Percentiles rank a stretch among this genome's conserved stretches.
Evolutionary conservation across 208 protist species (phyloP).

Genomic region (Leishmania amazonensis): DNA sequence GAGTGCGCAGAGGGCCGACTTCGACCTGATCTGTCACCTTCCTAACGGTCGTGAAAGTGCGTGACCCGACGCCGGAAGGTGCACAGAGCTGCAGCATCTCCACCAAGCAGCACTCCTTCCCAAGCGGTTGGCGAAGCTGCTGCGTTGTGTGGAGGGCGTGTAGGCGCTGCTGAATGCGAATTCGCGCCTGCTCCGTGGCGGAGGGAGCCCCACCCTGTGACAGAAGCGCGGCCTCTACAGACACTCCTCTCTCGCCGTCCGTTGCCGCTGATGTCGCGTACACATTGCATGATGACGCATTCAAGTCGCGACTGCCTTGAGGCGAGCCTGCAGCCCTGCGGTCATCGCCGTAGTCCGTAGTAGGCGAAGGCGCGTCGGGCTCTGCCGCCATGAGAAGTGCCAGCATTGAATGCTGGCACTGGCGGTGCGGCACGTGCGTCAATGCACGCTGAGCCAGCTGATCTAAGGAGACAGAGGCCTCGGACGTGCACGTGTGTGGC

Average conservation of each 20-base stretch:
- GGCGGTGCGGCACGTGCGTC: constrained; percentile 19
- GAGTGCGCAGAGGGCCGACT: constrained; percentile 42
- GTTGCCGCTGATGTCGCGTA: neutral
- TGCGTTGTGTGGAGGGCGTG: constrained; percentile 50
- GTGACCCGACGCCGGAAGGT: neutral
- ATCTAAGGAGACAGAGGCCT: constrained; percentile 9
- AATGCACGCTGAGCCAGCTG: constrained; percentile 24
- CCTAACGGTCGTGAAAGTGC: constrained; percentile 17
- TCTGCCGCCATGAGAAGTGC: constrained; percentile 32
- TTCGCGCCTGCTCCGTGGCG: constrained; percentile 56
- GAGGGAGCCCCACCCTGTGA: neutral
- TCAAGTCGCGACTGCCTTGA: neutral
- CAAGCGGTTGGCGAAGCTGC: constrained; percentile 46
- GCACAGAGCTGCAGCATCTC: constrained; percentile 43
- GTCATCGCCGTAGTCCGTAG: neutral
- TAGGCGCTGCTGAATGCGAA: constrained; percentile 52
- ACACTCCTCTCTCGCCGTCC: neutral
- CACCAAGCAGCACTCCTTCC: constrained; percentile 62
- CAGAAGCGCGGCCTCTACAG: neutral
- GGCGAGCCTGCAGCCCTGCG: neutral
- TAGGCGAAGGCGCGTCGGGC: neutral
- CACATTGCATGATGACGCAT: neutral
- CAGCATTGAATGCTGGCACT: constrained; percentile 16
- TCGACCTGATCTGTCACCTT: constrained; percentile 45
- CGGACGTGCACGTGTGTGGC: neutral